These are phyloP conservation scores for Aschersonia sp. DNA, from an alignment of 2,329 filamentous ascomycete species.

Conservation along the genomic window DNA sequence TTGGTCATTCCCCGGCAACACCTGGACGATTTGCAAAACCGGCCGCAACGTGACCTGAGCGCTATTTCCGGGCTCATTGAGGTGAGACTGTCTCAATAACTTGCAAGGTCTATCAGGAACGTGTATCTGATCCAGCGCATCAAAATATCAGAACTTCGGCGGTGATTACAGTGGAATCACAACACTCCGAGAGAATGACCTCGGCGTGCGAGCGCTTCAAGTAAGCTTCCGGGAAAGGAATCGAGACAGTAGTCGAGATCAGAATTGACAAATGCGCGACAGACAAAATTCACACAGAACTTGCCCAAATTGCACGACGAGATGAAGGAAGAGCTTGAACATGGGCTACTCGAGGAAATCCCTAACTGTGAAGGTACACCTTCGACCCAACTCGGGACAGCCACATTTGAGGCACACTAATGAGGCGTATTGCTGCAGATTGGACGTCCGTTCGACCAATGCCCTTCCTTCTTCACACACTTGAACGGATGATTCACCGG, in stretches of 20 bases:
- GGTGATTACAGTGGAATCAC: conserved; percentile 4
- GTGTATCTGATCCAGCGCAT: background rate
- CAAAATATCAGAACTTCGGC: conserved; percentile 4
- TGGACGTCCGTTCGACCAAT: conserved; percentile 4
- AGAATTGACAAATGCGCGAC: background rate
- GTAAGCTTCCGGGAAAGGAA: background rate
- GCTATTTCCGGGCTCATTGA: conserved; percentile 4
- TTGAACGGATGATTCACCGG: conserved; percentile 3
- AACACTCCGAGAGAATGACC: conserved; percentile 2
- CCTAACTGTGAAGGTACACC: conserved; percentile 4
- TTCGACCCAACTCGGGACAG: background rate
- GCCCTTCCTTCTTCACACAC: conserved; percentile 1
- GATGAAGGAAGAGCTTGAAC: conserved; percentile 5
- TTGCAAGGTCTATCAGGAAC: background rate
- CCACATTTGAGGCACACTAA: background rate
- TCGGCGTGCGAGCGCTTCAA: conserved; percentile 5
- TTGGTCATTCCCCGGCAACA: conserved; percentile 4
- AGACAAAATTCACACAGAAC: conserved; percentile 5
- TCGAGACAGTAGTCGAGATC: background rate
- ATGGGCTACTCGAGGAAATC: background rate
- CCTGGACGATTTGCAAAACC: conserved; percentile 5
- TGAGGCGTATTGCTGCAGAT: conserved; percentile 1
- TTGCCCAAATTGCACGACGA: conserved; percentile 2
- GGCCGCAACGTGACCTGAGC: conserved; percentile 2
- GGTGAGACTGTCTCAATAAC: background rate